Evolutionary conservation across 331 rosid species (phyloP).

Genomic region (Rosa hybrid): DNA sequence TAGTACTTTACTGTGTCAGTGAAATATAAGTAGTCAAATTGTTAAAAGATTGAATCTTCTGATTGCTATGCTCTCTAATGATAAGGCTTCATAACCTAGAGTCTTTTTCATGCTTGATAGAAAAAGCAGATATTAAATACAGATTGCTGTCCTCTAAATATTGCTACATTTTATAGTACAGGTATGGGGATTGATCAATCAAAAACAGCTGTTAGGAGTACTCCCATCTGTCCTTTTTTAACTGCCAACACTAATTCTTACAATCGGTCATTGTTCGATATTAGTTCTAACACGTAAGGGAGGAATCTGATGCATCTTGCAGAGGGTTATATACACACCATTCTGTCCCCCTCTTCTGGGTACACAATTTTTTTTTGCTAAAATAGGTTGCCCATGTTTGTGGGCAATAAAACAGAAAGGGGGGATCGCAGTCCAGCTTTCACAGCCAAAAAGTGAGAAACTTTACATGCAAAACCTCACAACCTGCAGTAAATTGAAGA

Average conservation of each 20-base stretch:
- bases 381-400: not conserved
- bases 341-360: not conserved
- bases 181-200: not conserved
- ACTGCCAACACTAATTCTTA: not conserved
- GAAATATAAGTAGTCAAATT: not conserved
- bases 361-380: not conserved
- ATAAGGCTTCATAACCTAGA: not conserved
- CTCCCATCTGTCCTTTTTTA: not conserved
- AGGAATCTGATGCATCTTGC: not conserved
- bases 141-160: not conserved
- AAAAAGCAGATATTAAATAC: not conserved
- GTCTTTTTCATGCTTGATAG: not conserved
- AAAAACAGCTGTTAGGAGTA: not conserved
- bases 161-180: not conserved
- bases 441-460: not conserved
- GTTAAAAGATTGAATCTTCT: not conserved
- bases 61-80: not conserved
- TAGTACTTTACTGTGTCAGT: not conserved
- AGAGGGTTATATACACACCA: not conserved
- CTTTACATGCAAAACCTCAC: not conserved
- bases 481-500: not conserved
- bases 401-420: not conserved
- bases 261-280: not conserved
- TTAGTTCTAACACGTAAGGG: not conserved
- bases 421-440: constrained; percentile 1